Evolutionary conservation across 2,329 filamentous ascomycete species (phyloP), one percentile per base, ranked within the genome.

Genomic region (Cladobotryum mycophilum): DNA sequence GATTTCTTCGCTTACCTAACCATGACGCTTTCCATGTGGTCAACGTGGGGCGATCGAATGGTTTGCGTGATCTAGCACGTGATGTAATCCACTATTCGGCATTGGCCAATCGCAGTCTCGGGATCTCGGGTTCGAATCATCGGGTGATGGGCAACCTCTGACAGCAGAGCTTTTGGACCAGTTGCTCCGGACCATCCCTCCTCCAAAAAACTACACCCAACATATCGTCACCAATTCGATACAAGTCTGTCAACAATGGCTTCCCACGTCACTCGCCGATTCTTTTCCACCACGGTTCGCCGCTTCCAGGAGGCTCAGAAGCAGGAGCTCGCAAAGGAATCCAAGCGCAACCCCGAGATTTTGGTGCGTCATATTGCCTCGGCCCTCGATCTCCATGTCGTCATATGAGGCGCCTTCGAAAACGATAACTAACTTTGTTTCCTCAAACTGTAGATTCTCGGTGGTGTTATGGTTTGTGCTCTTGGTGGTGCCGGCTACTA

Each of bases 401-500:
- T 30, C 25, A 30, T 30, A 30, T 30, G 25, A 30, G 9, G 25
- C 25, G 8, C 6, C 9, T 11, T 30, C 25, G 25, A 11, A 30
- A 2, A 8, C 6, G 25, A 30, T 30, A 11, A 14, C 44, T 46
- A 35, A 46, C 34, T 6, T 20, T 20, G 15, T 30, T 34, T 44
- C 41, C 49, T 41, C 52, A 40, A 43, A 47, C 41, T 60, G 56
- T 64, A 97, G 93, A 84, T 97, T 66, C 86, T 99, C 59, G 81
- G 91, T 58, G 88, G 83, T 66, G 85, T 97, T 70, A 96, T 97
- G 89, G 84, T 86, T 63, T 85, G 85, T 69, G 87, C 89, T 63
- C 87, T 96, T 66, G 84, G 85, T 65, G 84, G 93, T 63, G 92
- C 89, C 60, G 92, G 92, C 68, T 95, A 85, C 83, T 89, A 91